Evolutionary conservation across 139 green algal genomes (phyloP), one percentile per base, ranked within the genome.

Genomic region (Chlamydomonas sphaeroides): DNA sequence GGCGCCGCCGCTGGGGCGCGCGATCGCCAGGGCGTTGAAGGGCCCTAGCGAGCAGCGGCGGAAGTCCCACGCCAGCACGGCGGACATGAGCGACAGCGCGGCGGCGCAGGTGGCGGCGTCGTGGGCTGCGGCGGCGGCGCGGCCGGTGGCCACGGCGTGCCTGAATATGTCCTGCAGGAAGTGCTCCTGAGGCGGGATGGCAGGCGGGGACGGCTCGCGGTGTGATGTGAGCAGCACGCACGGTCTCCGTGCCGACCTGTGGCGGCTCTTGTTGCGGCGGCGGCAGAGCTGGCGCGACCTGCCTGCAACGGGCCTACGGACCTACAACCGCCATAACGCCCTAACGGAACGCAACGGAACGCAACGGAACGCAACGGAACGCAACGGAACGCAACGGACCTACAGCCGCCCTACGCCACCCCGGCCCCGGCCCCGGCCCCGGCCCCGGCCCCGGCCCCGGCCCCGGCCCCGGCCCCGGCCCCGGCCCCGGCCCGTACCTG

Each of bases 11-110:
- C 1, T 23, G 38, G 20, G 32, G n/a, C 57, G 26, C 7, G 26
- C 14, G 26, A 3, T 5, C 28, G 57, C 26, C 28, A 2, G 30
- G 26, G 57, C 26, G 26, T 11, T 11, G 26, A 14, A 35, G 8
- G n/a, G 59, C 59, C 3, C 32, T 28, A 32, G 41, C 23, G 25
- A 33, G 35, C 36, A 61, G 35, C 73, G 73, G 26, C 57, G 56
- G 86, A 97, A 98, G 56, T 96, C 91, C 95, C 95, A 98, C 6
- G 65, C 41, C 25, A 98, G 86, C 1, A 96, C 72, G 18, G 90
- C 77, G 3, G 84, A 83, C 78, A 98, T 87, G 61, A 98, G 85
- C n/a, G 65, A 41, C n/a, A 97, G 69, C 69, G 83, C 87, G 6
- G 94, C 91, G 7, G 53, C 32, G 69, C 89, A 94, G 17, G 85